Conservation (phyloP, 1,284 basidiomycete genomes). For the Sporisorium exsertum region DNA sequence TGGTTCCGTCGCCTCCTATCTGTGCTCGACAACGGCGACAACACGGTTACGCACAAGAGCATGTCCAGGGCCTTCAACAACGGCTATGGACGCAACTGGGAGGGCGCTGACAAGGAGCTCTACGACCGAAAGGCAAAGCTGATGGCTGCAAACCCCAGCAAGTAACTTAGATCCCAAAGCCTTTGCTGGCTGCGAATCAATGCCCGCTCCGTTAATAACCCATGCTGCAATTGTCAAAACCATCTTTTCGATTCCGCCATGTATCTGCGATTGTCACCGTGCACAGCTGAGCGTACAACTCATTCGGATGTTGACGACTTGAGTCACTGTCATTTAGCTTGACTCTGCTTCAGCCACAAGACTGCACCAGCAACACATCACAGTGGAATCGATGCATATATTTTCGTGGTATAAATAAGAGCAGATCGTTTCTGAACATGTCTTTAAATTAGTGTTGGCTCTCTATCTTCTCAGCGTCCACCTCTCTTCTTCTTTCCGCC, state of each 20-base stretch:
- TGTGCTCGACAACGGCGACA: conserved; percentile 62
- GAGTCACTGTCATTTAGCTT: not conserved
- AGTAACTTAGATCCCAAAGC: conserved; percentile 23
- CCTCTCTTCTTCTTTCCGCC: conserved; percentile 41
- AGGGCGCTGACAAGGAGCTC: conserved; percentile 49
- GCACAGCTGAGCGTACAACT: too few species aligned
- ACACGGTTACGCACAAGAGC: conserved; percentile 55
- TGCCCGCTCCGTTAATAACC: too few species aligned
- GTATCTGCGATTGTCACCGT: too few species aligned
- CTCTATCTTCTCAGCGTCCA: conserved; percentile 20
- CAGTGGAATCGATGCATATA: too few species aligned
- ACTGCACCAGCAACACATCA: too few species aligned
- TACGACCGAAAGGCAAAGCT: conserved; percentile 33
- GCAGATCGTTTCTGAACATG: not conserved
- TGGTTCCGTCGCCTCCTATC: conserved; percentile 59
- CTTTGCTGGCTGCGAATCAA: too few species aligned
- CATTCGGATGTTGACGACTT: too few species aligned
- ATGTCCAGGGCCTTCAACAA: conserved; percentile 55
- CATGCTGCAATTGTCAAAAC: not conserved
- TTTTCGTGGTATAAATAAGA: conserved; percentile 2
- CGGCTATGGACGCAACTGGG: conserved; percentile 64
- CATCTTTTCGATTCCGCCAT: too few species aligned
- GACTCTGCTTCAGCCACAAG: not conserved
- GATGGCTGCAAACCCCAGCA: conserved; percentile 14
- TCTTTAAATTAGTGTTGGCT: not conserved